These are phyloP conservation scores for Rhexocercosporidium sp. DNA, from an alignment of 2,329 filamentous ascomycete genomes.

Conservation along the genomic window DNA sequence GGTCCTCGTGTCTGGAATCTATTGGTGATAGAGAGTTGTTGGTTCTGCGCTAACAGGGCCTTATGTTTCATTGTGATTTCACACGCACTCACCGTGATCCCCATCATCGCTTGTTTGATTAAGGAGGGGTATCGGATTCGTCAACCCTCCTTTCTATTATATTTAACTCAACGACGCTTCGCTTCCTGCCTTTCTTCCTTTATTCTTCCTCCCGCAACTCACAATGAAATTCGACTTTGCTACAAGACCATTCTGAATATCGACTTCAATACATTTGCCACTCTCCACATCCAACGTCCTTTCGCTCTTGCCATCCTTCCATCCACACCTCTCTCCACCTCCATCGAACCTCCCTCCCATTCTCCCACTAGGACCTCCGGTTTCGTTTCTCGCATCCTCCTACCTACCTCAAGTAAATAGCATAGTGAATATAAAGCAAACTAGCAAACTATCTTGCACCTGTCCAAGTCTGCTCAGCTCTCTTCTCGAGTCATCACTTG, in stretches of 20 bases:
- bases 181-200: constrained; percentile 13
- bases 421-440: constrained; percentile 58
- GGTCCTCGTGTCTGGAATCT: constrained; percentile 34
- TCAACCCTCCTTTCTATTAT: constrained; percentile 10
- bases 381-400: constrained; percentile 36
- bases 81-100: constrained; percentile 10
- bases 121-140: constrained; percentile 26
- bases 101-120: constrained; percentile 29
- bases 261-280: constrained; percentile 18
- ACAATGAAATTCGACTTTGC: neutral
- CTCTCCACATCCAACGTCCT: neutral
- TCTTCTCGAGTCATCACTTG: constrained; percentile 34
- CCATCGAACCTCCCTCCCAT: constrained; percentile 9
- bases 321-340: constrained; percentile 2
- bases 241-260: constrained; percentile 16
- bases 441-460: constrained; percentile 37
- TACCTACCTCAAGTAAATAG: constrained; percentile 49
- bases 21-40: constrained; percentile 33
- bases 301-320: constrained; percentile 15
- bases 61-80: constrained; percentile 28
- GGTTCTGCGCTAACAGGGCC: constrained; percentile 32
- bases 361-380: constrained; percentile 25
- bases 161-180: constrained; percentile 22
- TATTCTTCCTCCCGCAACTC: neutral
- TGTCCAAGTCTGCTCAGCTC: constrained; percentile 42